phyloP scores from a whole-genome alignment of 2,329 filamentous ascomycete genomes.

The Apiospora rasikravindrae region DNA sequence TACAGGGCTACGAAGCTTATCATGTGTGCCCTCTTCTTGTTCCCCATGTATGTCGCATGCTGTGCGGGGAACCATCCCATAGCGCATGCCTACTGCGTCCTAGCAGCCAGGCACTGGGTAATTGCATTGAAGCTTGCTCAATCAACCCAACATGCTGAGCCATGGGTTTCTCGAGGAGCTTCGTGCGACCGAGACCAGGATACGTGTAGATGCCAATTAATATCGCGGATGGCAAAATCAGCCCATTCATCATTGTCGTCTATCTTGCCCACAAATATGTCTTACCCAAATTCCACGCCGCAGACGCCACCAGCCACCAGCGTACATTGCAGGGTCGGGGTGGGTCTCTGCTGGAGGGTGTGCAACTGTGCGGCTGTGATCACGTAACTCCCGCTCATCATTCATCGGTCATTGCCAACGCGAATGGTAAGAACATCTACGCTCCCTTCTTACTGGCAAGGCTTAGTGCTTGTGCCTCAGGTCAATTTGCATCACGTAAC shows the following conservation, averaged over 20 bases:
- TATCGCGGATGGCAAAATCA: not conserved
- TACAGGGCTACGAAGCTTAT: constrained; percentile 11
- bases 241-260: not conserved
- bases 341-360: not conserved
- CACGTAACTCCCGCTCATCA: not conserved
- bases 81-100: not conserved
- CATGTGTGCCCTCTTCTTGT: not conserved
- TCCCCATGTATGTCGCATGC: not conserved
- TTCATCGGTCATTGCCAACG: not conserved
- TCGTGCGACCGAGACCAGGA: not conserved
- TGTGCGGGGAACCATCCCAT: not conserved
- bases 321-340: not conserved
- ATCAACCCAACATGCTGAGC: too few species aligned
- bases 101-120: constrained; percentile 4
- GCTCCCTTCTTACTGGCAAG: not conserved
- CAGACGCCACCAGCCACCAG: not conserved
- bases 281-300: not conserved
- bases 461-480: not conserved
- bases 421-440: not conserved
- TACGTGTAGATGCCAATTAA: not conserved
- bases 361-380: not conserved
- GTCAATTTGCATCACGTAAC: not conserved
- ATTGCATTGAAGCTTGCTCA: not conserved
- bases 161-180: not conserved
- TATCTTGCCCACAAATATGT: not conserved